Evolutionary conservation across 768 basidiomycete species (phyloP).

Genomic region (Aureoboletus auriporus): DNA sequence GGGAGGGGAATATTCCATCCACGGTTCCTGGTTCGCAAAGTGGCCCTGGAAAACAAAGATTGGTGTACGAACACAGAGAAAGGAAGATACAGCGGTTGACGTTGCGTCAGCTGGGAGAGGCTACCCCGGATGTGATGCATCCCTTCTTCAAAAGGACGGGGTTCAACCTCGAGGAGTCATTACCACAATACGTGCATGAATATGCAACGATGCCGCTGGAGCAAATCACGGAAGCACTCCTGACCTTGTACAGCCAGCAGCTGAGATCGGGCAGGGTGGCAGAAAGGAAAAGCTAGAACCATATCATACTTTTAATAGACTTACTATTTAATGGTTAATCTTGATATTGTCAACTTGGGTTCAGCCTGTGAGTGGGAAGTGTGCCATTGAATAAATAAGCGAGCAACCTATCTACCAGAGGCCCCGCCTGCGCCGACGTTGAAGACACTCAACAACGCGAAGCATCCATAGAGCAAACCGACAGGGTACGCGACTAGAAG

Average conservation of each 20-base stretch:
- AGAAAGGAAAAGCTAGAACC: conserved; percentile 11
- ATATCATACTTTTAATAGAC: too few relatives aligned
- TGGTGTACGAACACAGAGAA: conserved; percentile 53
- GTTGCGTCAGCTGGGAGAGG: conserved; percentile 83
- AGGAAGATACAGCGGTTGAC: conserved; percentile 76
- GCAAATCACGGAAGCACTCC: conserved; percentile 75
- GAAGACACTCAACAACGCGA: conserved; percentile 90
- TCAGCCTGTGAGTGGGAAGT: neutral
- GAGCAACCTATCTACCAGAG: conserved; percentile 27
- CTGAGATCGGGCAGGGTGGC: conserved; percentile 34
- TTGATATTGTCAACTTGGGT: too few relatives aligned
- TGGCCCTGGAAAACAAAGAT: conserved; percentile 14
- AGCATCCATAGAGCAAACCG: conserved; percentile 90
- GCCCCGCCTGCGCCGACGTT: conserved; percentile 44
- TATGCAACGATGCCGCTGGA: conserved; percentile 81
- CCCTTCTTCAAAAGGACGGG: conserved; percentile 83
- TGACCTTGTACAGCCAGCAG: conserved; percentile 76
- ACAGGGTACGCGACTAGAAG: conserved; percentile 96
- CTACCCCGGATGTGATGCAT: conserved; percentile 86
- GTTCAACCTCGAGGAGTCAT: conserved; percentile 75
- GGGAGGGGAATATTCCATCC: neutral
- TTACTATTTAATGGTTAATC: too few relatives aligned
- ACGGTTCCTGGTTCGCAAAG: neutral
- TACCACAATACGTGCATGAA: conserved; percentile 87
- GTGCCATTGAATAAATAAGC: conserved; percentile 9